Percentiles rank a stretch among this genome's conserved stretches.
Evolutionary conservation across 768 basidiomycete genomes (phyloP).

Genomic region (Leccinum longicurvipes): DNA sequence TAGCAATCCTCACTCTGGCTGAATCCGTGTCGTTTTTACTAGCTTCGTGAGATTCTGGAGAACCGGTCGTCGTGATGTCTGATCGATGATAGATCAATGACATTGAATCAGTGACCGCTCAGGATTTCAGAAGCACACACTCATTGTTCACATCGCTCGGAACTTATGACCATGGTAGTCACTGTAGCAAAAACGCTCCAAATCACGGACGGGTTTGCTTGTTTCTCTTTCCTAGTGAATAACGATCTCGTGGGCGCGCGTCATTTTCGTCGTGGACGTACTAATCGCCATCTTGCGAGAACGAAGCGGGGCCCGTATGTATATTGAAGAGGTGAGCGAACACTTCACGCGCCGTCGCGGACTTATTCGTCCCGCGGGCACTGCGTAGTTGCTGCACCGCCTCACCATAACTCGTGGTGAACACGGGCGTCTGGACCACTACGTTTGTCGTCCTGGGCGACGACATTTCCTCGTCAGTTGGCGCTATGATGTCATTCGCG

Average conservation of each 20-base stretch:
- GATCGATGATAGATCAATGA: too few relatives aligned
- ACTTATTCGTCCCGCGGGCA: background rate
- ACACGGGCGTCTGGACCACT: constrained; percentile 47
- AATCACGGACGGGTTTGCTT: background rate
- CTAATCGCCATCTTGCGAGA: background rate
- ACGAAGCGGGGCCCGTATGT: too few relatives aligned
- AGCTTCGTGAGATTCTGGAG: background rate
- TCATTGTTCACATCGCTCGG: too few relatives aligned
- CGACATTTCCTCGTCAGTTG: background rate
- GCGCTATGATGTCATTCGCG: background rate
- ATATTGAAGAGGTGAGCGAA: background rate
- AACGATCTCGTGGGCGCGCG: background rate
- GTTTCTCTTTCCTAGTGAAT: background rate
- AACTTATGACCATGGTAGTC: background rate
- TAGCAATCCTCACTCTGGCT: too few relatives aligned
- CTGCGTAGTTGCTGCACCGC: background rate
- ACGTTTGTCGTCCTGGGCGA: constrained; percentile 46
- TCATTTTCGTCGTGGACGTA: background rate
- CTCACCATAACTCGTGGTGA: background rate
- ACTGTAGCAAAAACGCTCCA: background rate
- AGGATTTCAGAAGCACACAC: too few relatives aligned
- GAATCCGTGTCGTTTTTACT: background rate
- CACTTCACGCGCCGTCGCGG: background rate
- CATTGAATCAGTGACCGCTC: too few relatives aligned
- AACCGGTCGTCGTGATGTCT: background rate